Conservation (phyloP, 2,329 filamentous ascomycete species). For the Colletotrichum gloeosporioides region DNA sequence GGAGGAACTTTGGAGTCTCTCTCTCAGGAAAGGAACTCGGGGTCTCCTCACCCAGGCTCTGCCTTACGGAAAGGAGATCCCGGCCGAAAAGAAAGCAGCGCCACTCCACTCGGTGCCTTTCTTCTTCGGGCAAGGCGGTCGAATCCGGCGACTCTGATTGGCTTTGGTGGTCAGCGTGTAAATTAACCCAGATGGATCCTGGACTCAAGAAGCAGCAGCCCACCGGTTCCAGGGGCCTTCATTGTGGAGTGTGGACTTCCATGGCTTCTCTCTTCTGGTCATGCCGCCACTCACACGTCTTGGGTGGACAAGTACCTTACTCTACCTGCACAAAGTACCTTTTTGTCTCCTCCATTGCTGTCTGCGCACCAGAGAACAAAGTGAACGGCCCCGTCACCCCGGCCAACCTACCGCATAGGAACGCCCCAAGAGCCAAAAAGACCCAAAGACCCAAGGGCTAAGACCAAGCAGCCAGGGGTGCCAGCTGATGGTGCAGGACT, state of each 20-base stretch:
- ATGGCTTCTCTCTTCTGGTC: not conserved
- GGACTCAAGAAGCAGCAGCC: not conserved
- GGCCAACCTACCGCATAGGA: not conserved
- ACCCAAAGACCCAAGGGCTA: not conserved
- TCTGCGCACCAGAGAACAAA: not conserved
- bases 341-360: not conserved
- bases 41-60: not conserved
- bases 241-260: not conserved
- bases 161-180: not conserved
- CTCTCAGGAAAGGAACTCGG: not conserved
- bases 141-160: not conserved
- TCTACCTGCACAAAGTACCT: not conserved
- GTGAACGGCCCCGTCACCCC: not conserved
- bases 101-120: conserved; percentile 9
- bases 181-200: conserved; percentile 8
- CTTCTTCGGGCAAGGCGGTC: conserved; percentile 10
- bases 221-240: not conserved
- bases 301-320: not conserved
- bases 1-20: not conserved
- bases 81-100: conserved; percentile 5
- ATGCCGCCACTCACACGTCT: not conserved
- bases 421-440: not conserved
- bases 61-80: conserved; percentile 16
- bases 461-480: not conserved
- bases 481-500: not conserved